Conservation (phyloP, 805 yeast species). For the Candida silvatica region DNA sequence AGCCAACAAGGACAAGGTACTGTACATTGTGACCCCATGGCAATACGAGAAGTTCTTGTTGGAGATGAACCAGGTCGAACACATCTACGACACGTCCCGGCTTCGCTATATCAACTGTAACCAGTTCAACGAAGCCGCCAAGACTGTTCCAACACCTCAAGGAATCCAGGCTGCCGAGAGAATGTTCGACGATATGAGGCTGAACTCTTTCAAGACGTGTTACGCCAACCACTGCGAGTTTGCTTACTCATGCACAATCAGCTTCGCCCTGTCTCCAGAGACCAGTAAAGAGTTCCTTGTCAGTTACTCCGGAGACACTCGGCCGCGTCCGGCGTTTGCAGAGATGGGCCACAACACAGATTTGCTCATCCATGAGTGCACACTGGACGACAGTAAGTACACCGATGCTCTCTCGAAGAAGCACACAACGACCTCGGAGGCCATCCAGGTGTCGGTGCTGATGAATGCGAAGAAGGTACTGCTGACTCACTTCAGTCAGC, state of each 20-base stretch:
- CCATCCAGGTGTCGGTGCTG: constrained; percentile 54
- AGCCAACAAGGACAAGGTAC: constrained; percentile 16
- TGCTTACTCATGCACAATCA: constrained; percentile 63
- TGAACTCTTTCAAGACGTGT: constrained; percentile 47
- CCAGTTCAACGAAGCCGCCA: constrained; percentile 18
- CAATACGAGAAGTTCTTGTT: constrained; percentile 55
- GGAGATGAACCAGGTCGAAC: constrained; percentile 44
- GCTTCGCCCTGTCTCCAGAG: constrained; percentile 29
- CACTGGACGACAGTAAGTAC: constrained; percentile 70
- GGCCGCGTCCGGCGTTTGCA: constrained; percentile 62
- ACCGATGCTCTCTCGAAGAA: constrained; percentile 75
- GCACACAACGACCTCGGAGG: constrained; percentile 88
- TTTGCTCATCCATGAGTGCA: constrained; percentile 85
- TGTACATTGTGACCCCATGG: constrained; percentile 70
- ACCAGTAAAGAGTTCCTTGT: constrained; percentile 41
- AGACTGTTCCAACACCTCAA: constrained; percentile 1
- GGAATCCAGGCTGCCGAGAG: constrained; percentile 1
- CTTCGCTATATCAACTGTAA: constrained; percentile 21
- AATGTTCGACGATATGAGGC: constrained; percentile 9
- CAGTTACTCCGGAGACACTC: constrained; percentile 91
- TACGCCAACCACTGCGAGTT: constrained; percentile 79
- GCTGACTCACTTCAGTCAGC: constrained; percentile 87
- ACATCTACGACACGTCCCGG: constrained; percentile 9
- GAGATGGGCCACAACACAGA: constrained; percentile 60
- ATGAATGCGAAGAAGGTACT: constrained; percentile 71